Evolutionary conservation across 805 yeast species (phyloP), one percentile per base, ranked within the genome.

Genomic region (Wickerhamiella slavikovae): DNA sequence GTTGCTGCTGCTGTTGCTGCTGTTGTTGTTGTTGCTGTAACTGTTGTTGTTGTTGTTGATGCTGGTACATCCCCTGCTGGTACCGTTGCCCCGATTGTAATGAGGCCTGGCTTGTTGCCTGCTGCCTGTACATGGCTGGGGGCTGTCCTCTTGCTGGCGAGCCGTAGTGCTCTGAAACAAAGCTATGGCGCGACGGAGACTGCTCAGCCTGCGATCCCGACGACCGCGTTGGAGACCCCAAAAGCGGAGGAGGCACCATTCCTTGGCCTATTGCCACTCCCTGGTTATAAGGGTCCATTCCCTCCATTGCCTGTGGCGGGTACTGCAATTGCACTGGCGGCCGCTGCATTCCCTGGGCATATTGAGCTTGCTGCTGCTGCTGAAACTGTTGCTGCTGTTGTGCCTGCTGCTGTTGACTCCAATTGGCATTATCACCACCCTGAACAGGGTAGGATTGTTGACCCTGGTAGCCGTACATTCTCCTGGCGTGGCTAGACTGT

Each of bases 21-120:
- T 27, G 14, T 13, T 22, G 1, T 37, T 31, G 17, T 13, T 20
- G 13, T 32, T 11, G 23, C 38, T 35, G 8, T 10, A 16, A 12
- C 38, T 9, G 40, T 37, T n/a, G 37, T 28, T 10, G 29, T 28
- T 1, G 35, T 15, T 4, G 35, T 32, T 22, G 29, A 37, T 37
- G 13, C 36, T 27, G 14, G 13, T 23, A 2, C 39, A 32, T 15
- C n/a, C 25, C 21, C 37, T 11, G 25, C 40, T 37, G 22, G 25
- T 31, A 21, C 37, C 40, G 22, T 40, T 38, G 15, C 37, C 34
- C 8, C 29, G 33, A 33, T 24, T 24, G 30, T 15, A 28, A 32
- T 2, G 32, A 33, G 20, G 36, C 30, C 28, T 31, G 37, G 4
- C 35, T 32, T 13, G 26, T 17, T 19, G 16, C 29, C 16, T 25